These are phyloP conservation scores for Thyridium curvatum DNA, from an alignment of 2,329 filamentous ascomycete species.

Conservation along the genomic window DNA sequence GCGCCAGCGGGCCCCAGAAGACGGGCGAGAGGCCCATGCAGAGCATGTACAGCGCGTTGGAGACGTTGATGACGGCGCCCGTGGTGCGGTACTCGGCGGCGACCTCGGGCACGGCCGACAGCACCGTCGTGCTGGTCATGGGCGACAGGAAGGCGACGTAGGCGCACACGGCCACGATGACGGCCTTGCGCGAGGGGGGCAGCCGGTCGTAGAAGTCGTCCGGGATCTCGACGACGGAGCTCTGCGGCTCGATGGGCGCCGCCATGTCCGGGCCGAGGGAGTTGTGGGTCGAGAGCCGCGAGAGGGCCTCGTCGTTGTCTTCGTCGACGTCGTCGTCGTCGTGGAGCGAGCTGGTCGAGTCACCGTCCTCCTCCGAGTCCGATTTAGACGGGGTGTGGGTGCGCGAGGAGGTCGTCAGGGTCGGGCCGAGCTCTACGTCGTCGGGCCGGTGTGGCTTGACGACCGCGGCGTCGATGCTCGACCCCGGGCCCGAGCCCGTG, in stretches of 20 bases:
- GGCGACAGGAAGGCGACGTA: conserved; percentile 74
- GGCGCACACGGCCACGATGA: conserved; percentile 63
- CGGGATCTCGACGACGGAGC: conserved; percentile 28
- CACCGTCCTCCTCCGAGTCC: not conserved
- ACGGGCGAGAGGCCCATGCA: conserved; percentile 63
- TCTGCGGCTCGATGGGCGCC: conserved; percentile 15
- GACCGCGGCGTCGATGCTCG: not conserved
- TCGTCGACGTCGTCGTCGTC: conserved; percentile 2
- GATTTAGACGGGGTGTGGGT: too few relatives aligned
- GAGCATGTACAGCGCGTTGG: conserved; percentile 63
- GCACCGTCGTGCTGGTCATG: conserved; percentile 57
- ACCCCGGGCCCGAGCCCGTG: too few relatives aligned
- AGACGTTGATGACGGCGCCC: conserved; percentile 58
- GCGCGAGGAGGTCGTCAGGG: not conserved
- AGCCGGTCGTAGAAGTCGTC: conserved; percentile 62
- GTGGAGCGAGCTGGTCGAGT: not conserved
- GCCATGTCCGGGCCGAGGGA: conserved; percentile 17
- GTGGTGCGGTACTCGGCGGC: conserved; percentile 51
- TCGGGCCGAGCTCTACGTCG: not conserved
- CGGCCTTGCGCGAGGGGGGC: conserved; percentile 51
- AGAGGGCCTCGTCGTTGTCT: conserved; percentile 1
- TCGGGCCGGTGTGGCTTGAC: not conserved
- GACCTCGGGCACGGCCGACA: conserved; percentile 61
- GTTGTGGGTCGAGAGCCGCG: conserved; percentile 11
- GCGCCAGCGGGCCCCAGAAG: conserved; percentile 61